Base-by-base conservation (phyloP, 1,284 basidiomycete genomes). In the Grifola frondosa region DNA sequence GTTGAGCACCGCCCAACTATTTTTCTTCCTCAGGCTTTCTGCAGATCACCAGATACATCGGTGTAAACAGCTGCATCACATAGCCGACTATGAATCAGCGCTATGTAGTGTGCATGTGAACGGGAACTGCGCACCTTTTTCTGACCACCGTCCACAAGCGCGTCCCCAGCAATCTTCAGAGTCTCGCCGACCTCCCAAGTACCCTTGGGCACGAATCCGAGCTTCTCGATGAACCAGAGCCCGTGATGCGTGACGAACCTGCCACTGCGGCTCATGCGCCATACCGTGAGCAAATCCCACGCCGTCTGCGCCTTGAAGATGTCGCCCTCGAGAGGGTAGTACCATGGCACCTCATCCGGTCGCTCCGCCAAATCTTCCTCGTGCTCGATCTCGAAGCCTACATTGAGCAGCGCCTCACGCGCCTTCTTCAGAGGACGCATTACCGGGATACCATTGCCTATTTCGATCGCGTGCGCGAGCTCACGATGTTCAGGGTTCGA, bases 391-490 rank as follows among this genome's bases (percentile, higher is more conserved):
- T 87, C 69, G 73, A 98, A 95, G 19, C 96, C 96, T 48, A 97
- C 94, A 3, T 73, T 75, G 60, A 81, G 73, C 52, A 99, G 69
- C 0, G 96, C 97, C 47, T 86, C 67, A 48, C 91, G 82, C 2
- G 92, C 86, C 44, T 75, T 69, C 31, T 70, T 63, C 42, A 96
- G 74, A 24, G 82, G 81, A 16, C 96, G 87, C 95, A 99, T 97
- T 73, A 97, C 92, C 16, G 96, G 92, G 60, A 99, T 98, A 53
- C 97, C 96, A 64, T 97, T 94, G 33, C 96, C 96, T 42, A 97
- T 73, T 65, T 94, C 91, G 52, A 95, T 85, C 43, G 78, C 84
- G 73, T 97, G 94, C 15, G 92, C 90, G 50, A 99, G 84, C 45
- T 81, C 80, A 73, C 95, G 95, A 80, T 99, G 96, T 51, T 81